phyloP scores from a whole-genome alignment of 805 yeast genomes.

The Danielozyma ontarioensis region DNA sequence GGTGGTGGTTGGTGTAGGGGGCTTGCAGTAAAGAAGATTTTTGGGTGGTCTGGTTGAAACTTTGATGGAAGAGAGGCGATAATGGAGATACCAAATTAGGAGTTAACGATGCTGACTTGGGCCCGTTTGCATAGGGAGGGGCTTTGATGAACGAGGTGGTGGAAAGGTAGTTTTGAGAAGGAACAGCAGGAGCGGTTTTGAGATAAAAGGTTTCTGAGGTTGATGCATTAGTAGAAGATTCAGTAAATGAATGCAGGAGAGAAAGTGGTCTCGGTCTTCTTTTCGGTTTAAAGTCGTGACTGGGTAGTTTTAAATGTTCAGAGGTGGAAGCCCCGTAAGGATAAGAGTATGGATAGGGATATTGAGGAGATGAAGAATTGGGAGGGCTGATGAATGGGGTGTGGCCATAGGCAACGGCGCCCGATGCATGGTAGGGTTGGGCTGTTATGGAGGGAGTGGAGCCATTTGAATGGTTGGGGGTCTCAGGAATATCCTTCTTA shows the following conservation, averaged over 20 bases:
- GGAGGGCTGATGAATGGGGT: slow-evolving; percentile 3
- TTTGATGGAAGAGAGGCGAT: slow-evolving; percentile 36
- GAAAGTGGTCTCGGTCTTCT: slow-evolving; percentile 36
- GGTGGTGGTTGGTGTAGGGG: no score
- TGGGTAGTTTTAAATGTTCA: slow-evolving; percentile 13
- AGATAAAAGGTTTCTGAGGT: slow-evolving; percentile 1
- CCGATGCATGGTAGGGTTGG: slow-evolving; percentile 1
- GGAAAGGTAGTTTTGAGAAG: slow-evolving; percentile 8
- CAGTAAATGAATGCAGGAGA: slow-evolving; percentile 27
- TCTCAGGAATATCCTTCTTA: background rate
- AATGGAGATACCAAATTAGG: slow-evolving; percentile 33
- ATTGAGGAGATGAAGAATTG: background rate
- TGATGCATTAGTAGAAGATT: slow-evolving; percentile 6
- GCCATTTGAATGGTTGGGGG: background rate
- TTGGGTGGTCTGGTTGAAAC: slow-evolving; percentile 19
- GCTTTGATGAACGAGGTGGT: slow-evolving; percentile 7
- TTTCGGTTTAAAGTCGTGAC: slow-evolving; percentile 29
- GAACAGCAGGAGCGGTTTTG: slow-evolving; percentile 21
- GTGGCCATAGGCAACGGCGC: slow-evolving; percentile 1
- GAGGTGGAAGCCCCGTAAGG: slow-evolving; percentile 2
- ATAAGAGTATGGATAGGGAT: background rate
- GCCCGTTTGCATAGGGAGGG: slow-evolving; percentile 7
- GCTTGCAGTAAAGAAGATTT: slow-evolving; percentile 2
- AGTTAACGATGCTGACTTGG: slow-evolving; percentile 10
- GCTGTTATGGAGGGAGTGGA: background rate